A percentile compares a stretch with the other conserved stretches of the same genome.
Evolutionary conservation across 345 rosid genomes (phyloP).

Genomic region (Boechera retrofracta): DNA sequence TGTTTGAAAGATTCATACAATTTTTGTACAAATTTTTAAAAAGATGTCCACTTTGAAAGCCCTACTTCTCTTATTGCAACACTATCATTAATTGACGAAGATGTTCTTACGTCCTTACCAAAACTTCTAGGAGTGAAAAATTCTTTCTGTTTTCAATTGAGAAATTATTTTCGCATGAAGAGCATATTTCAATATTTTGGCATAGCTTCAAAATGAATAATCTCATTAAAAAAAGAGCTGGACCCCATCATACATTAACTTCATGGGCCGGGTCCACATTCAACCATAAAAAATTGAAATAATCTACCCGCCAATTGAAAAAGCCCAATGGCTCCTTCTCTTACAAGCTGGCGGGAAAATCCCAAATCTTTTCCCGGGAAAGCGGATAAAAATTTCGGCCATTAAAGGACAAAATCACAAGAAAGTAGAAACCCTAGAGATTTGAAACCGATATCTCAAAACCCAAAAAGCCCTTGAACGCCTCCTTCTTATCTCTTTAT

Average conservation of each 20-base stretch:
- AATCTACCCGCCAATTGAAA: constrained; percentile 28
- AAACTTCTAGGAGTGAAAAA: too few relatives aligned
- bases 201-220: too few relatives aligned
- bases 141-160: not conserved
- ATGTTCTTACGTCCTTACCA: too few relatives aligned
- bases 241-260: not conserved
- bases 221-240: not conserved
- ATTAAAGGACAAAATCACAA: constrained; percentile 21
- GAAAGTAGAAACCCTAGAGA: constrained; percentile 24
- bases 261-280: constrained; percentile 35
- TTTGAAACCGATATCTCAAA: constrained; percentile 7
- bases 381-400: constrained; percentile 10
- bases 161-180: not conserved
- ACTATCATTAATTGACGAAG: too few relatives aligned
- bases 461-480: constrained; percentile 2
- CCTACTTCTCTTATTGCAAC: too few relatives aligned
- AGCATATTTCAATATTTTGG: not conserved
- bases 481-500: constrained; percentile 30
- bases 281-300: constrained; percentile 2
- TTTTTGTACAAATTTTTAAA: too few relatives aligned
- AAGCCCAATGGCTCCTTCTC: constrained; percentile 26
- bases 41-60: not conserved
- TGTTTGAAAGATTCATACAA: too few relatives aligned
- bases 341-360: constrained; percentile 46
- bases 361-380: constrained; percentile 36